Evolutionary conservation across 2,329 filamentous ascomycete species (phyloP).

Genomic region (Cercospora nicotianae): DNA sequence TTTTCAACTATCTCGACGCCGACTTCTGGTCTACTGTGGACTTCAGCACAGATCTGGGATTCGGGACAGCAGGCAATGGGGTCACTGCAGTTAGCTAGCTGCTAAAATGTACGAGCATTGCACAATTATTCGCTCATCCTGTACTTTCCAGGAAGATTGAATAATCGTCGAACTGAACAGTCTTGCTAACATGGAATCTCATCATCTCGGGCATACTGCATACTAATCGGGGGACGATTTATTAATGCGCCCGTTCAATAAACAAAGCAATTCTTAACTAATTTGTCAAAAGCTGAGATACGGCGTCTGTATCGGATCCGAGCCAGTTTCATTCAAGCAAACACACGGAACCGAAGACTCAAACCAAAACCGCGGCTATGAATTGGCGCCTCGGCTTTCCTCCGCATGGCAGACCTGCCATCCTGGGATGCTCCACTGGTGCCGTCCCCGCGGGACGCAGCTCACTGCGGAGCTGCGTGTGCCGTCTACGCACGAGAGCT

Average conservation of each 20-base stretch:
- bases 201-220: neutral
- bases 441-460: neutral
- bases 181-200: neutral
- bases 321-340: neutral
- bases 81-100: neutral
- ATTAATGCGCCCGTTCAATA: neutral
- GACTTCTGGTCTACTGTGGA: conserved; percentile 27
- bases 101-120: neutral
- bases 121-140: neutral
- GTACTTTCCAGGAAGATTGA: neutral
- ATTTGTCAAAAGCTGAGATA: neutral
- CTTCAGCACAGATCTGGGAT: neutral
- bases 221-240: neutral
- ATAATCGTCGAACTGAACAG: neutral
- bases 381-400: conserved; percentile 5
- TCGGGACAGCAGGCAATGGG: neutral
- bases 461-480: neutral
- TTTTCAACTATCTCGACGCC: conserved; percentile 34
- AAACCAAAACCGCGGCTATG: neutral
- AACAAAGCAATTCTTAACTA: neutral
- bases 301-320: neutral
- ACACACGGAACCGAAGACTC: neutral
- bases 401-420: neutral
- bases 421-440: neutral
- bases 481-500: neutral